Conservation (phyloP, 495 filamentous ascomycete species). For the Thermochaetoides thermophila region DNA sequence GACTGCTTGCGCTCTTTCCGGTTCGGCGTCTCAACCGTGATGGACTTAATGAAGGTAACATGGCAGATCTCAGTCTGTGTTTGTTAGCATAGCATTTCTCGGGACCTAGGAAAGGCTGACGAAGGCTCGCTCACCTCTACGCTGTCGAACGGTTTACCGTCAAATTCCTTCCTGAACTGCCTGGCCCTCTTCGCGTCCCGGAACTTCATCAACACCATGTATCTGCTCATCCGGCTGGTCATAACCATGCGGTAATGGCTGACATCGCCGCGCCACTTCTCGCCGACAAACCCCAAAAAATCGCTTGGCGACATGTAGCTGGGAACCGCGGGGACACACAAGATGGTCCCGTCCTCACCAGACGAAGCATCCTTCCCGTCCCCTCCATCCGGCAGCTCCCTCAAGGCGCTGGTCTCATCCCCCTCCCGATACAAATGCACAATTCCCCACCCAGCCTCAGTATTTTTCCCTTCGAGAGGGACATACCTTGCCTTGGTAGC, state of each 20-base stretch:
- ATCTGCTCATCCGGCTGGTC: conserved; percentile 75
- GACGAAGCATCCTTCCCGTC: too few species aligned
- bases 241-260: conserved; percentile 93
- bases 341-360: conserved; percentile 42
- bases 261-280: conserved; percentile 73
- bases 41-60: conserved; percentile 87
- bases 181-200: conserved; percentile 55
- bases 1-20: conserved; percentile 50
- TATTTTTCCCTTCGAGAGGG: conserved; percentile 56
- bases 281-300: conserved; percentile 83
- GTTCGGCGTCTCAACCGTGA: conserved; percentile 42
- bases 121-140: conserved; percentile 56
- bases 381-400: conserved; percentile 1
- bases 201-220: conserved; percentile 97
- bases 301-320: conserved; percentile 84
- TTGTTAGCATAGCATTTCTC: conserved; percentile 10
- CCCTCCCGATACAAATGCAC: conserved; percentile 87
- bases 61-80: conserved; percentile 85
- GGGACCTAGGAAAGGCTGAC: background rate
- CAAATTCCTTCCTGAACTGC: conserved; percentile 74
- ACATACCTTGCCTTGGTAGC: conserved; percentile 62
- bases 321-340: conserved; percentile 90
- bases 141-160: conserved; percentile 87
- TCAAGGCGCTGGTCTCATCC: conserved; percentile 39
- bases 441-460: conserved; percentile 80